Conservation (phyloP, 2,329 filamentous ascomycete species). For the Basipetospora chlamydospora region DNA sequence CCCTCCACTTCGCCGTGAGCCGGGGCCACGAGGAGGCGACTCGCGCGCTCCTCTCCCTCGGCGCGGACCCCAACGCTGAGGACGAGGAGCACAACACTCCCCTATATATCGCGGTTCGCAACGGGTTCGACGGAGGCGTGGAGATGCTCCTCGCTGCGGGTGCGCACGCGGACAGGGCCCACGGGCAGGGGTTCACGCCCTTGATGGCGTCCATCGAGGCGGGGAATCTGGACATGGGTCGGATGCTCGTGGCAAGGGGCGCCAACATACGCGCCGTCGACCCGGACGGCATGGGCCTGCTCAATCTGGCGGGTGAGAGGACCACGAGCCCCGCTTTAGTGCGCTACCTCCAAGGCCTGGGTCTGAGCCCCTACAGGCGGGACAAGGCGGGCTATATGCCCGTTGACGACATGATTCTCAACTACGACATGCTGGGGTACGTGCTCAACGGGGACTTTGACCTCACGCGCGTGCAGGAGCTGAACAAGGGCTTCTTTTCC, state of each 20-base stretch:
- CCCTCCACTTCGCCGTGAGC: slow-evolving; percentile 1
- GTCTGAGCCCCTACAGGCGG: slow-evolving; percentile 7
- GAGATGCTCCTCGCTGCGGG: neutral
- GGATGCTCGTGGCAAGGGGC: neutral
- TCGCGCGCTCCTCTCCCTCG: slow-evolving; percentile 1
- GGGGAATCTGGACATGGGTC: neutral
- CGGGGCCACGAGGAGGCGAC: neutral
- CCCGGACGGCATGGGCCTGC: slow-evolving; percentile 3
- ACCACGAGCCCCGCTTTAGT: slow-evolving; percentile 6
- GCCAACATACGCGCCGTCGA: neutral
- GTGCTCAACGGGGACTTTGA: slow-evolving; percentile 60
- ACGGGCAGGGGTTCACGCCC: slow-evolving; percentile 5
- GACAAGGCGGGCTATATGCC: slow-evolving; percentile 7
- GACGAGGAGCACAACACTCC: slow-evolving; percentile 2
- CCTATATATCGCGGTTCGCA: slow-evolving; percentile 1
- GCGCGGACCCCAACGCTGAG: slow-evolving; percentile 3
- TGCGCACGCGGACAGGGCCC: neutral
- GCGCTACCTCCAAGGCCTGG: slow-evolving; percentile 6
- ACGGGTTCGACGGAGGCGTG: neutral
- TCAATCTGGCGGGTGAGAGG: slow-evolving; percentile 5
- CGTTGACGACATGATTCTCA: slow-evolving; percentile 34
- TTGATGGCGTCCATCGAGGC: slow-evolving; percentile 6
- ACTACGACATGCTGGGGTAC: slow-evolving; percentile 73
- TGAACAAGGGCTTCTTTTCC: slow-evolving; percentile 4
- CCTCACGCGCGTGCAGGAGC: slow-evolving; percentile 4